Percentiles rank a stretch among this genome's conserved stretches.
Conservation (phyloP, 257 asterid species). For the Nicotiana tabacum region DNA sequence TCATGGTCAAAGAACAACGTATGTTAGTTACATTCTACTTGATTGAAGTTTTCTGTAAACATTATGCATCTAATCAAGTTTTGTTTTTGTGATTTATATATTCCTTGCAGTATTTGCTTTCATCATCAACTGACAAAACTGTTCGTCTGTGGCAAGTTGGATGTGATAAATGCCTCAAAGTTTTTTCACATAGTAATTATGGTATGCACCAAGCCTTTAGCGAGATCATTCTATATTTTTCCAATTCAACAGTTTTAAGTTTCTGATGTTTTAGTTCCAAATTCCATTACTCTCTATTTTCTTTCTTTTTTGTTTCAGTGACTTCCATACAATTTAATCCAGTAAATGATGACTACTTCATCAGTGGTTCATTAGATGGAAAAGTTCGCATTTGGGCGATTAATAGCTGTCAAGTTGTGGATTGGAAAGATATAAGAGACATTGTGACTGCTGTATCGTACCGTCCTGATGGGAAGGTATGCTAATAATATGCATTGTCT, state of each 20-base stretch:
- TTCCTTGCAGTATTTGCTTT: constrained; percentile 62
- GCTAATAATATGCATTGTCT: constrained; percentile 8
- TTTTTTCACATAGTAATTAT: constrained; percentile 69
- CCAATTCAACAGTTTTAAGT: background rate
- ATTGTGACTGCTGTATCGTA: constrained; percentile 84
- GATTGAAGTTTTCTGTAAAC: background rate
- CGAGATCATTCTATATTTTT: background rate
- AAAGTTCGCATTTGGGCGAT: constrained; percentile 85
- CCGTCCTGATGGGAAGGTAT: constrained; percentile 83
- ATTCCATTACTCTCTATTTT: background rate
- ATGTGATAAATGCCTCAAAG: constrained; percentile 60
- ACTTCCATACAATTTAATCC: constrained; percentile 84
- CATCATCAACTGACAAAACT: constrained; percentile 82
- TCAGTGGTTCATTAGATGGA: constrained; percentile 98
- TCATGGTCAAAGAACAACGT: constrained; percentile 82
- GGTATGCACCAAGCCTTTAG: constrained; percentile 37
- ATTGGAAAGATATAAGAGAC: constrained; percentile 77
- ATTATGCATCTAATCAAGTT: background rate
- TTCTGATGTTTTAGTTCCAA: background rate
- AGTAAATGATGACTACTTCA: constrained; percentile 59
- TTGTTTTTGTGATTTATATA: constrained; percentile 9
- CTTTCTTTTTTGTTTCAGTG: constrained; percentile 39
- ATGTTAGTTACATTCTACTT: constrained; percentile 27
- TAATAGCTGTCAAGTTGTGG: constrained; percentile 61
- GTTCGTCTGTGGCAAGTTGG: constrained; percentile 94